Percentiles rank a stretch among this genome's conserved stretches.
Conservation (phyloP, 495 filamentous ascomycete species). For the Durotheca rogersii region DNA sequence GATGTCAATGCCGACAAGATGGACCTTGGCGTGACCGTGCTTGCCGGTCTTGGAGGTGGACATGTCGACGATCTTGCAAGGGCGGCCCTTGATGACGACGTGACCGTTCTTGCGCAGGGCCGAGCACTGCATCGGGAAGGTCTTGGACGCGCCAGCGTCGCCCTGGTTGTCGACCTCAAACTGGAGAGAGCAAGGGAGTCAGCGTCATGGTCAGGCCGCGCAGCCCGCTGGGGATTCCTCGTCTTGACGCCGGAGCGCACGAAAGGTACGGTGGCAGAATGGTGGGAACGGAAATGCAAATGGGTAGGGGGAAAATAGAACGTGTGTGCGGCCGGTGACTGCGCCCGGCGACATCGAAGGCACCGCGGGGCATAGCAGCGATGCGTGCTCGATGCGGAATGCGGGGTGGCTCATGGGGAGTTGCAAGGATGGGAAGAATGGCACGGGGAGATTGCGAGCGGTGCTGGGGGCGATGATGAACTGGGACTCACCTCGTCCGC, state of each 20-base stretch:
- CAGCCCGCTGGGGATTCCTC: too few species aligned
- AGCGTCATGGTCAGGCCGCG: conserved; percentile 27
- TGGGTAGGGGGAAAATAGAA: conserved; percentile 15
- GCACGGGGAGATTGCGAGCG: too few species aligned
- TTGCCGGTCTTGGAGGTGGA: conserved; percentile 99
- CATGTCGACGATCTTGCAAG: conserved; percentile 99
- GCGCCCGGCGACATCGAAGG: background rate
- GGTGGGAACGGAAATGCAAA: conserved; percentile 9
- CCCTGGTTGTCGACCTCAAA: conserved; percentile 91
- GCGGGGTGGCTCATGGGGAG: conserved; percentile 23
- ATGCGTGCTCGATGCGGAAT: conserved; percentile 21
- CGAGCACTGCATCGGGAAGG: conserved; percentile 98
- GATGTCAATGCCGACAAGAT: conserved; percentile 95
- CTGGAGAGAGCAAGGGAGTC: conserved; percentile 44
- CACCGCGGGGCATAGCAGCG: conserved; percentile 29
- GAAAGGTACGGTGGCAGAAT: too few species aligned
- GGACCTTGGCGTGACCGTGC: conserved; percentile 99
- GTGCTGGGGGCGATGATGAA: too few species aligned
- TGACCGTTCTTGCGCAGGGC: conserved; percentile 97
- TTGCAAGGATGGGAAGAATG: too few species aligned
- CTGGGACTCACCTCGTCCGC: conserved; percentile 44
- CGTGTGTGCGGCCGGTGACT: conserved; percentile 6
- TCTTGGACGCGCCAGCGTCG: conserved; percentile 91
- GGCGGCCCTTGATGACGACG: conserved; percentile 96
- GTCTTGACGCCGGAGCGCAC: too few species aligned